Evolutionary conservation across 2,329 filamentous ascomycete genomes (phyloP), one percentile per base, ranked within the genome.

Genomic region (Epichloe coenophiala): DNA sequence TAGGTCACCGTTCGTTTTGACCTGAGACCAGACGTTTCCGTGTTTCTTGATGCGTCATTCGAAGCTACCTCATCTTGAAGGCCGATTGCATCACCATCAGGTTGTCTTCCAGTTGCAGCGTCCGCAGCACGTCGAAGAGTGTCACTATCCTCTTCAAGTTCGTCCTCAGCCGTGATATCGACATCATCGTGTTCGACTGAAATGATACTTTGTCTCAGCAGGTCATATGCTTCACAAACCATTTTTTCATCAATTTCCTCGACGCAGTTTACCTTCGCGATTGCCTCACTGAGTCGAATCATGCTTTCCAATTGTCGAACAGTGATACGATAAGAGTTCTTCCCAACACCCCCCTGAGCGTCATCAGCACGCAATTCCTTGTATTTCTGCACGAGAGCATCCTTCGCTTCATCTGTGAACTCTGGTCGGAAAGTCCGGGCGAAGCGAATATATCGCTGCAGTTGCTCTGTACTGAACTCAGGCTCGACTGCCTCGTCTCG

Each of bases 111-210:
- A 40, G 70, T 75, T 17, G 57, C 68, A 45, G 68, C 64, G 27
- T 63, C 61, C n/a, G 62, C 61, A 15, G 64, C 63, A 21, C 63
- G 71, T 31, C 64, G 66, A 8, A 77, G 69, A 3, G 62, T 70
- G 42, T 69, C 74, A 51, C 70, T 65, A 54, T 74, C 73, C 54
- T 71, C 71, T 53, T 52, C 65, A n/a, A 61, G 66, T 13, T 66
- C 67, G 3, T 88, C 84, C 5, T 83, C 79, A 5, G 90, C 89
- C 49, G 95, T 88, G 54, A 98, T 84, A 62, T 97, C 91, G 15
- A 98, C 83, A 60, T 98, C 93, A 60, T 98, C 93, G 62, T 97
- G 93, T 68, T 98, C 93, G 27, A 98, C 93, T 2, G 86, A 93
- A 60, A 98, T 96, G 65, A 98, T 98, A 66, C 86, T 93, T 68